Conservation (phyloP, 2,329 filamentous ascomycete genomes). For the Arthrobotrys iridis region DNA sequence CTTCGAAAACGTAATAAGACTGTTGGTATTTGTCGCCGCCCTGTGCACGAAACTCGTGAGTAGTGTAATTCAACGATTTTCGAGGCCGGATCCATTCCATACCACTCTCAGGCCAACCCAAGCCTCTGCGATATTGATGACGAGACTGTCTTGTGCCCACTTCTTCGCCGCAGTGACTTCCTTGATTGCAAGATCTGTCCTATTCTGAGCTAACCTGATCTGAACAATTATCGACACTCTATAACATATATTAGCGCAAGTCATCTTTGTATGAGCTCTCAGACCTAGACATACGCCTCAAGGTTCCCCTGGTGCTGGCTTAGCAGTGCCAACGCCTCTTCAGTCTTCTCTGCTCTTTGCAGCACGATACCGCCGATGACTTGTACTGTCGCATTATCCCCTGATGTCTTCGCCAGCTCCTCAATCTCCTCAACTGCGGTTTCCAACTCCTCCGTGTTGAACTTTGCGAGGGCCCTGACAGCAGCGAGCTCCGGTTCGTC, state of each 20-base stretch:
- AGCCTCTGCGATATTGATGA: conserved; percentile 93
- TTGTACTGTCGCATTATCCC: conserved; percentile 83
- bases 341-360: conserved; percentile 80
- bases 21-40: conserved; percentile 96
- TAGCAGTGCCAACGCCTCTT: conserved; percentile 82
- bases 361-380: conserved; percentile 82
- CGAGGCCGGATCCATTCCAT: conserved; percentile 59
- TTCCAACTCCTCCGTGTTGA: conserved; percentile 69
- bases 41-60: too few relatives aligned
- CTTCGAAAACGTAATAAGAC: conserved; percentile 96
- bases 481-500: conserved; percentile 77
- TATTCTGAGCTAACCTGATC: conserved; percentile 90
- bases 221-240: conserved; percentile 87
- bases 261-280: conserved; percentile 1
- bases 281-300: conserved; percentile 70
- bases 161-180: conserved; percentile 85
- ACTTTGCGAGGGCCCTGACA: conserved; percentile 78
- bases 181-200: conserved; percentile 87
- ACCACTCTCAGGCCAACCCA: conserved; percentile 92
- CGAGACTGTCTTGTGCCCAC: conserved; percentile 93
- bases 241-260: conserved; percentile 33
- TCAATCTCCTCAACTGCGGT: conserved; percentile 71
- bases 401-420: conserved; percentile 72
- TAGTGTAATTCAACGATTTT: too few relatives aligned
- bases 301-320: conserved; percentile 83